These are phyloP conservation scores for Fusarium sp. DNA, from an alignment of 2,329 filamentous ascomycete genomes.

Conservation along the genomic window DNA sequence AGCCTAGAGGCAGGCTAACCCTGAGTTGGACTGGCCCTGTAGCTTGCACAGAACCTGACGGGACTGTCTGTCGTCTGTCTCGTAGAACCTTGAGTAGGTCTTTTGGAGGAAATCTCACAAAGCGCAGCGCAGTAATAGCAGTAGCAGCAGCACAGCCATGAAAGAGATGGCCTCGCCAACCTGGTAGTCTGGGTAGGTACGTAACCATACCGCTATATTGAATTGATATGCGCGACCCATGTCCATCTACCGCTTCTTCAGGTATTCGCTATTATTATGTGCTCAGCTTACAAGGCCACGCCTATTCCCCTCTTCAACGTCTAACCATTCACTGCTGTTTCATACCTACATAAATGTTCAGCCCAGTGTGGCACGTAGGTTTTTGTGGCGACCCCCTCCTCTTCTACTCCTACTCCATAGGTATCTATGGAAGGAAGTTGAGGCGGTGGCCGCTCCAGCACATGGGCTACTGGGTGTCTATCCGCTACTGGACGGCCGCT, in stretches of 20 bases:
- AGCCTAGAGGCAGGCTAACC: constrained; percentile 38
- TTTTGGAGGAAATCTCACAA: constrained; percentile 3
- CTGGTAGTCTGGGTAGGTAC: constrained; percentile 26
- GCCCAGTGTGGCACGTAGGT: constrained; percentile 41
- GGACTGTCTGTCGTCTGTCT: constrained; percentile 2
- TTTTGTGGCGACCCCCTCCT: constrained; percentile 38
- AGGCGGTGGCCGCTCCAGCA: constrained; percentile 31
- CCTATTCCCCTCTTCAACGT: constrained; percentile 2
- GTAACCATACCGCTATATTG: constrained; percentile 39
- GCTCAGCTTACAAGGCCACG: constrained; percentile 8
- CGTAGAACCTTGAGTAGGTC: constrained; percentile 5
- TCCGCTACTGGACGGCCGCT: constrained; percentile 42
- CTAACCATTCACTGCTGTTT: constrained; percentile 8
- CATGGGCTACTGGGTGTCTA: constrained; percentile 36
- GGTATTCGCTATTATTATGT: constrained; percentile 1
- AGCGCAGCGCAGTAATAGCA: neutral
- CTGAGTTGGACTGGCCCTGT: constrained; percentile 21
- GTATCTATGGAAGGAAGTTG: constrained; percentile 36
- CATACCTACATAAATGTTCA: constrained; percentile 7
- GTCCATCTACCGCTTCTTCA: constrained; percentile 10
- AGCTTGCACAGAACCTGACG: constrained; percentile 24
- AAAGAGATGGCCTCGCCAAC: constrained; percentile 22
- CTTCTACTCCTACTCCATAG: constrained; percentile 12
- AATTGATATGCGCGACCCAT: constrained; percentile 9
- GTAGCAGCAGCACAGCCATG: constrained; percentile 2